Conservation (phyloP, 2,329 filamentous ascomycete species). For the Cytospora piceae region DNA sequence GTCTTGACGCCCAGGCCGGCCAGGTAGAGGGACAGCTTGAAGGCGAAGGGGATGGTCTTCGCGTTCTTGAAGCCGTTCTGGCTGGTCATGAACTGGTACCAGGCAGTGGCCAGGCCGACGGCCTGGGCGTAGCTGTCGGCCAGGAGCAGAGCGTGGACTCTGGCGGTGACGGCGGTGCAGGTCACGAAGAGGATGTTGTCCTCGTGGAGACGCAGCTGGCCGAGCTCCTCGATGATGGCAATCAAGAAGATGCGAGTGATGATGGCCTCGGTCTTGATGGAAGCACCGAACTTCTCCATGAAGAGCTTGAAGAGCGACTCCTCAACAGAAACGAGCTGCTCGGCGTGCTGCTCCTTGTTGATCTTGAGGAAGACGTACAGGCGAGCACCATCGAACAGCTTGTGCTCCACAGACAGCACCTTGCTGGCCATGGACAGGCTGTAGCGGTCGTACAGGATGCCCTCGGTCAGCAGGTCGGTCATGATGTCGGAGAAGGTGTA, state of each 20-base stretch:
- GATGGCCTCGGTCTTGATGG: slow-evolving; percentile 27
- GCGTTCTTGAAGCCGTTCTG: slow-evolving; percentile 31
- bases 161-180: slow-evolving; percentile 28
- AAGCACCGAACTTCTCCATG: slow-evolving; percentile 29
- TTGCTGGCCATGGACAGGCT: slow-evolving; percentile 30
- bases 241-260: slow-evolving; percentile 30
- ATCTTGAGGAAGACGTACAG: slow-evolving; percentile 30
- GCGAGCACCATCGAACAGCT: slow-evolving; percentile 30
- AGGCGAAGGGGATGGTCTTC: slow-evolving; percentile 29
- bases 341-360: slow-evolving; percentile 29
- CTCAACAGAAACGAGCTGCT: slow-evolving; percentile 29
- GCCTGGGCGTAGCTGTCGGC: slow-evolving; percentile 25
- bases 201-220: slow-evolving; percentile 28
- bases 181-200: slow-evolving; percentile 28
- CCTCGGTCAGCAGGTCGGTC: slow-evolving; percentile 29
- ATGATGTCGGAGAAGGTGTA: slow-evolving; percentile 31
- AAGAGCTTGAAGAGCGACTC: slow-evolving; percentile 30
- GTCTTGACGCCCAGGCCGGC: slow-evolving; percentile 34
- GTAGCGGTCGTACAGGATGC: slow-evolving; percentile 31
- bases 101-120: slow-evolving; percentile 28
- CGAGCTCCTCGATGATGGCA: slow-evolving; percentile 30
- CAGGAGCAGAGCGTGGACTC: slow-evolving; percentile 27
- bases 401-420: slow-evolving; percentile 28
- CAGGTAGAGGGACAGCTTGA: slow-evolving; percentile 31
- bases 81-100: slow-evolving; percentile 30